phyloP scores from a whole-genome alignment of 306 rosid species.

The Prunus mongolica region DNA sequence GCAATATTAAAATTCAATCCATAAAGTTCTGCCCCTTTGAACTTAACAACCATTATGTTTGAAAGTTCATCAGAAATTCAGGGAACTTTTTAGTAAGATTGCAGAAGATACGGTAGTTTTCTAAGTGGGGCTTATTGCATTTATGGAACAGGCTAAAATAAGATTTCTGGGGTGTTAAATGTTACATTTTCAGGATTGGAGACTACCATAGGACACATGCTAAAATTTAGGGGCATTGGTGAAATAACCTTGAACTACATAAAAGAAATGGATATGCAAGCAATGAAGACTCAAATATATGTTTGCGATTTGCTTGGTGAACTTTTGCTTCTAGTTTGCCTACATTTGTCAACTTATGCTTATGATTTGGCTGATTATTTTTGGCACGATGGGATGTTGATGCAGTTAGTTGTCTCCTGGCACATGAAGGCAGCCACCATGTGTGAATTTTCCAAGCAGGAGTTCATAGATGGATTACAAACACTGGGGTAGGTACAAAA shows the following conservation, averaged over 20 bases:
- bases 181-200: neutral
- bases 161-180: neutral
- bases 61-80: neutral
- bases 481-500: constrained; percentile 62
- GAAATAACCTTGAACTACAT: neutral
- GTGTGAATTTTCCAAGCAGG: constrained; percentile 98
- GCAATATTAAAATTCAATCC: neutral
- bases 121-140: neutral
- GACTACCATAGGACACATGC: neutral
- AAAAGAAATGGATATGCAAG: neutral
- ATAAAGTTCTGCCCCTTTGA: neutral
- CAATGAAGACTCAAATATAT: neutral
- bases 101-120: neutral
- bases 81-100: neutral
- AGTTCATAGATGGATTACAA: constrained; percentile 83
- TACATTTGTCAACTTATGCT: neutral
- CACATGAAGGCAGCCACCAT: constrained; percentile 99
- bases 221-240: neutral
- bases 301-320: neutral
- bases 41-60: neutral
- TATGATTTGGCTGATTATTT: constrained; percentile 12
- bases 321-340: neutral
- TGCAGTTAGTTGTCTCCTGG: constrained; percentile 99
- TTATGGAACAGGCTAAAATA: neutral
- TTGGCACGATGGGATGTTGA: constrained; percentile 18